Percentiles rank a stretch among this genome's conserved stretches.
These are phyloP conservation scores for Medicago arabica DNA, from an alignment of 306 rosid genomes.

Conservation along the genomic window DNA sequence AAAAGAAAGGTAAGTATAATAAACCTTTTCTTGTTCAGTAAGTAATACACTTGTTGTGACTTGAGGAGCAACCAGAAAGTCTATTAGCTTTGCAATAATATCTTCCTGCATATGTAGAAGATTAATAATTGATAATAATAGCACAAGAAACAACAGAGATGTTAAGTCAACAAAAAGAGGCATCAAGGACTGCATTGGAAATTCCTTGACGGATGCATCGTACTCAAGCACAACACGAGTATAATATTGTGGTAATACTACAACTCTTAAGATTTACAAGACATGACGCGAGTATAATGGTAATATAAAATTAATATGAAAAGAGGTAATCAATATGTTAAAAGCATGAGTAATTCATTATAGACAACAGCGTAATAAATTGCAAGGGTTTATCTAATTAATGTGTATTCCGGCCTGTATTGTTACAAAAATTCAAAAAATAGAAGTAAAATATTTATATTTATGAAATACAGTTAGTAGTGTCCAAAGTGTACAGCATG, in stretches of 20 bases:
- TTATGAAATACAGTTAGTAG: background rate
- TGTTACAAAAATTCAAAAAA: background rate
- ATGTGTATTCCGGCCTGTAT: background rate
- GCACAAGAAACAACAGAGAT: background rate
- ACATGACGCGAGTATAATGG: background rate
- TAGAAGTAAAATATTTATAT: background rate
- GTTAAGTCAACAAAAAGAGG: conserved; percentile 4
- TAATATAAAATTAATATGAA: background rate
- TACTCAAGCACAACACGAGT: conserved; percentile 3
- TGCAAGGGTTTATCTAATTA: background rate
- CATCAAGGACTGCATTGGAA: background rate
- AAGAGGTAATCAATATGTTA: background rate
- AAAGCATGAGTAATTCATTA: background rate
- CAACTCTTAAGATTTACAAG: background rate
- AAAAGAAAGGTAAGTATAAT: conserved; percentile 14
- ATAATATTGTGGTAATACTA: background rate
- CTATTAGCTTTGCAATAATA: conserved; percentile 73
- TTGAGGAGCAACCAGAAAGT: conserved; percentile 84
- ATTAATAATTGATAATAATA: conserved; percentile 21
- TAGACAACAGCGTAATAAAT: background rate
- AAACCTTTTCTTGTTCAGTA: conserved; percentile 78
- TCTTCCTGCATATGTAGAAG: conserved; percentile 70
- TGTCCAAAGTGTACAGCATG: background rate
- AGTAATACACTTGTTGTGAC: conserved; percentile 68
- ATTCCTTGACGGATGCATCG: background rate